These are phyloP conservation scores for Piper longum DNA, from an alignment of 164 flowering plant genomes.

Conservation along the genomic window DNA sequence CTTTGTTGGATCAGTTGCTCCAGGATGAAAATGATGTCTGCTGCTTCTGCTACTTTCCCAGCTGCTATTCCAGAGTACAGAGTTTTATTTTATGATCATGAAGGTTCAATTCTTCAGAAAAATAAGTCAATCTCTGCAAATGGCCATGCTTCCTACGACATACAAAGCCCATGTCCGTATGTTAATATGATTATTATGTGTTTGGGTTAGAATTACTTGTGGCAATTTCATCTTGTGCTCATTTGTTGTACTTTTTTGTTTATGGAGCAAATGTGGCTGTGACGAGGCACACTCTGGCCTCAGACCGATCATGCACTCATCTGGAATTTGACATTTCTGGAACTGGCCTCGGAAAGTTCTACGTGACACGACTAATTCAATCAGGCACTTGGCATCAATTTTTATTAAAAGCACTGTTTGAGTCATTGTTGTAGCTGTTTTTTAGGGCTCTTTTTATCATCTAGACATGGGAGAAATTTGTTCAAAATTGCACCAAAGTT, in stretches of 20 bases:
- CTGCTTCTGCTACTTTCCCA: conserved; percentile 72
- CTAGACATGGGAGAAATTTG: too few relatives aligned
- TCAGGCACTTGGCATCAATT: too few relatives aligned
- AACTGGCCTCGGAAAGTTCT: conserved; percentile 61
- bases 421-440: conserved; percentile 60
- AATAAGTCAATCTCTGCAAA: conserved; percentile 43
- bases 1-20: conserved; percentile 85
- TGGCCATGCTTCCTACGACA: conserved; percentile 72
- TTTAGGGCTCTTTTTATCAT: conserved; percentile 36
- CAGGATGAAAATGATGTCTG: conserved; percentile 61
- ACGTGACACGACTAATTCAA: conserved; percentile 31
- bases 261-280: conserved; percentile 79
- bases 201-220: background rate
- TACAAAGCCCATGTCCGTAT: conserved; percentile 90
- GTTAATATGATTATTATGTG: background rate
- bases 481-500: too few relatives aligned
- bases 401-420: conserved; percentile 20
- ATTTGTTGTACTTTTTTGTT: background rate
- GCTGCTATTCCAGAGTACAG: conserved; percentile 85
- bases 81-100: conserved; percentile 51
- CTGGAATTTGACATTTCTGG: conserved; percentile 89
- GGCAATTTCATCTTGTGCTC: background rate
- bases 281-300: conserved; percentile 63
- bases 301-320: conserved; percentile 97
- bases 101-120: conserved; percentile 25